Percentiles rank a stretch among this genome's conserved stretches.
These are phyloP conservation scores for Euptelea pleiosperma DNA, from an alignment of 164 flowering plant genomes.

Conservation along the genomic window DNA sequence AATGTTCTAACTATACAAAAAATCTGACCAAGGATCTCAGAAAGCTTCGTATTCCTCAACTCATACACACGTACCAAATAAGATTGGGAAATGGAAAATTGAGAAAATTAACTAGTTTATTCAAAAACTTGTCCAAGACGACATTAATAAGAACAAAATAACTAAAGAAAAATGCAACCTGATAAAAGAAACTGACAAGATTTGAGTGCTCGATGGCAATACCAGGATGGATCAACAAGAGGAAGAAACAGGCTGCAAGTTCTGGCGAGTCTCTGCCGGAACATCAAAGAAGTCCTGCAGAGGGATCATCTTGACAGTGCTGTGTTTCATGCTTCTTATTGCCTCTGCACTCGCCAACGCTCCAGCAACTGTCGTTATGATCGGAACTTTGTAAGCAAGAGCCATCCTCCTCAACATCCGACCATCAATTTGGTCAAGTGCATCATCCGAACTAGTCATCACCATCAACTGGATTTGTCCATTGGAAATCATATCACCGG, in stretches of 20 bases:
- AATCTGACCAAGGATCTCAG: too few relatives aligned
- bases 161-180: too few relatives aligned
- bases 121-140: too few relatives aligned
- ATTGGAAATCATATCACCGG: constrained; percentile 84
- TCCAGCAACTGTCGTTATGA: constrained; percentile 84
- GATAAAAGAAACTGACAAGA: too few relatives aligned
- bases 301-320: constrained; percentile 59
- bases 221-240: too few relatives aligned
- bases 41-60: too few relatives aligned
- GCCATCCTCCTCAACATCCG: constrained; percentile 84
- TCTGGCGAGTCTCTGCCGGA: constrained; percentile 19
- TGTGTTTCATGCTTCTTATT: constrained; percentile 64
- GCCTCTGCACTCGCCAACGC: constrained; percentile 84
- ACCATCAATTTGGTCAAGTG: constrained; percentile 78
- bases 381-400: constrained; percentile 79
- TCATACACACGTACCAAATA: too few relatives aligned
- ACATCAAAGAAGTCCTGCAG: constrained; percentile 74
- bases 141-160: too few relatives aligned
- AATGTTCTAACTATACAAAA: too few relatives aligned
- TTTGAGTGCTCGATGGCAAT: too few relatives aligned
- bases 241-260: constrained; percentile 52
- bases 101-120: too few relatives aligned
- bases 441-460: constrained; percentile 92
- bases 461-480: constrained; percentile 88
- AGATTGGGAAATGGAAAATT: too few relatives aligned